Base-by-base conservation (phyloP, 345 rosid genomes). In the Iberis pinnata region DNA sequence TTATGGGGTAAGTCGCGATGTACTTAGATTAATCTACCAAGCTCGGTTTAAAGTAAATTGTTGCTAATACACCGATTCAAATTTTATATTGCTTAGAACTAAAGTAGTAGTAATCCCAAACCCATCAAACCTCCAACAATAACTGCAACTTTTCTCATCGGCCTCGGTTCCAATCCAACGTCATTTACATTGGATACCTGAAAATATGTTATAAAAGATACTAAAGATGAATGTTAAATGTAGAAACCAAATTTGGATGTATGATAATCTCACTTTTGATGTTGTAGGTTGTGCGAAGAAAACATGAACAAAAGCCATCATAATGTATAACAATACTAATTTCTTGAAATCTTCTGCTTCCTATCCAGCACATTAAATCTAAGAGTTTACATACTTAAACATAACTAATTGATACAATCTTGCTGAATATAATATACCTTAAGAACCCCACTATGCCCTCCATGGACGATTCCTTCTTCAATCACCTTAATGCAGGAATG, bases 51-150 rank as follows among this genome's bases (percentile, higher is more conserved):
- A n/a, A n/a, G n/a, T n/a, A n/a, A n/a, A n/a, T n/a, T n/a, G n/a
- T n/a, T n/a, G n/a, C n/a, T n/a, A n/a, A n/a, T n/a, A n/a, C n/a
- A n/a, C n/a, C n/a, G n/a, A n/a, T n/a, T n/a, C 65, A 65, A 90
- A 96, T 59, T 50, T 61, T 43, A 73, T 78, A 69, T 83, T 77
- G 78, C 79, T 64, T 65, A 78, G 10, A 44, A 90, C 67, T 43
- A 84, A 79, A 42, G 88, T 88, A 0, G 97, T 84, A 65, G 93
- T 84, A 43, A 89, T 89, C 72, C 96, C 97, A 72, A 89, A 61
- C 98, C 98, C 96, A 90, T 90, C 38, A 90, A 74, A 53, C 98
- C 98, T 65, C 98, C 96, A 70, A 96, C 98, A 68, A 90, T 84
- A 48, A 90, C 84, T 50, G 98, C 96, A 67, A 80, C 92, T 67